These are phyloP conservation scores for Xylaria hypoxylon DNA, from an alignment of 2,329 filamentous ascomycete species.

Conservation along the genomic window DNA sequence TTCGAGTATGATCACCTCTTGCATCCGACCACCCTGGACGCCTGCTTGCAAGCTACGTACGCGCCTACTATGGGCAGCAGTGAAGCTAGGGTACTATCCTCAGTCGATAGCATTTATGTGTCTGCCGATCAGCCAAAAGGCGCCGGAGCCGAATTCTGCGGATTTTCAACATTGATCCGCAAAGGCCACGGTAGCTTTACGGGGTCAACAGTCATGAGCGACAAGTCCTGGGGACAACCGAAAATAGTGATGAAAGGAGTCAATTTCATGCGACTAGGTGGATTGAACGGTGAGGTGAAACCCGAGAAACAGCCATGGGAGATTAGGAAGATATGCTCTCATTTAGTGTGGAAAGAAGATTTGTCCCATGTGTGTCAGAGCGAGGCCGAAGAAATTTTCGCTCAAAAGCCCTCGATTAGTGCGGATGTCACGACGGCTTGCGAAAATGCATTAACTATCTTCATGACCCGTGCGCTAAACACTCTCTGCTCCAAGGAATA, in stretches of 20 bases:
- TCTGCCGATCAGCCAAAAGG: constrained; percentile 12
- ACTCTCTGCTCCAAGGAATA: not conserved
- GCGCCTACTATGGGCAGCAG: constrained; percentile 4
- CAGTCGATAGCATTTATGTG: constrained; percentile 5
- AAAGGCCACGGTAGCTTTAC: constrained; percentile 1
- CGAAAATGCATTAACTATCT: not conserved
- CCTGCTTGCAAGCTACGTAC: constrained; percentile 11
- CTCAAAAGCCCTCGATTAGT: not conserved
- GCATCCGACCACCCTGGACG: constrained; percentile 11
- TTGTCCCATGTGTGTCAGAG: constrained; percentile 5
- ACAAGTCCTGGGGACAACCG: constrained; percentile 9
- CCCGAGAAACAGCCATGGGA: not conserved
- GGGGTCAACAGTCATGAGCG: constrained; percentile 12
- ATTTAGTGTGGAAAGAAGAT: constrained; percentile 16
- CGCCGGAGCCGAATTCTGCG: constrained; percentile 1
- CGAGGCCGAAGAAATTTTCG: constrained; percentile 3
- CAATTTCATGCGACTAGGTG: constrained; percentile 3
- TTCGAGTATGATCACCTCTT: constrained; percentile 16
- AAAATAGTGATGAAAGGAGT: constrained; percentile 15
- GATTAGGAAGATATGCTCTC: constrained; percentile 19
- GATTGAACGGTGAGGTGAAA: not conserved
- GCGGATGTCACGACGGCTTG: not conserved
- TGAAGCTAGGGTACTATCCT: constrained; percentile 8
- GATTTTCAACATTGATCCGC: constrained; percentile 8
- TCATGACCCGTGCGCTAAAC: not conserved